Evolutionary conservation across 148 eudicot species (phyloP), one percentile per base, ranked within the genome.

Genomic region (Vaccinium myrtillus): DNA sequence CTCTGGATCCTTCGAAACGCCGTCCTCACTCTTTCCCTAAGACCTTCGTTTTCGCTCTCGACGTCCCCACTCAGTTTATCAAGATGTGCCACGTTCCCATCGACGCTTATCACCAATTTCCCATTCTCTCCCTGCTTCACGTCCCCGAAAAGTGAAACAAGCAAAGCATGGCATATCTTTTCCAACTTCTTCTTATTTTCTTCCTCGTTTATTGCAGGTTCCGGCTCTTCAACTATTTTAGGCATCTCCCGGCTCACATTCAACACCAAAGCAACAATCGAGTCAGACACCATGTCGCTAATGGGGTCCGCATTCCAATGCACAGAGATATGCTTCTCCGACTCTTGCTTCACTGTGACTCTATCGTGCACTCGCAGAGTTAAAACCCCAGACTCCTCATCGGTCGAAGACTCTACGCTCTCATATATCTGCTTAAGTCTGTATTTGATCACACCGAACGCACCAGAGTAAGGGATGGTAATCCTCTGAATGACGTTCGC

Each of bases 201-300:
- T 83, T 92, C 97, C 56, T 93, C 94, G 23, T 86, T 84, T 43
- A 65, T 82, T 27, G 25, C 82, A 27, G 89, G 51, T 61, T 92
- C 96, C 0, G 91, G 89, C n/a, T 91, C 99, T n/a, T 83, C 92
- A 81, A 93, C 95, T 81, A 94, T 90, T 88, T 91, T 93, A 6
- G 97, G 97, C 98, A 96, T 91, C 81, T 96, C 99, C 84, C 96
- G 84, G 85, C 94, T 90, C 43, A 93, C 91, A 82, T 94, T 96
- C 51, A 96, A 78, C 78, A 96, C 93, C 89, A 96, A 86, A 78
- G 99, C 99, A 71, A 96, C 93, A 58, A 94, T 81, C 1, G 99
- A 96, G 67, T 96, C 99, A 3, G 99, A 92, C 6, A 96, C 99
- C 99, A 96, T 96, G 85, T 96, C 99, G 77, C 96, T 91, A 2